Base-by-base conservation (phyloP, 441 rosid genomes). In the Arabidopsis hybrid region DNA sequence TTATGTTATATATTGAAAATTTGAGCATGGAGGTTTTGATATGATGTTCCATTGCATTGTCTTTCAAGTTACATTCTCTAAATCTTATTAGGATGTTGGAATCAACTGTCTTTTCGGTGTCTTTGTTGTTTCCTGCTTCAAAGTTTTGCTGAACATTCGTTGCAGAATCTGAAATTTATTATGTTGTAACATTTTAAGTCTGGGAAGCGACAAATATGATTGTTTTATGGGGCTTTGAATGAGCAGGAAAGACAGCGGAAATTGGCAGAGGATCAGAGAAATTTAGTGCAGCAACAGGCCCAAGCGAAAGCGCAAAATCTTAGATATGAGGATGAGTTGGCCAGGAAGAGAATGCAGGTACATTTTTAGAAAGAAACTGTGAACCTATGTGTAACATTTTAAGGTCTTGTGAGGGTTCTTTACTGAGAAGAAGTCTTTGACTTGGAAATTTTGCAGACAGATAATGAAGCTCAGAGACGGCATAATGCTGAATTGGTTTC, bases 391-490 rank as follows among this genome's bases (percentile, higher is more conserved):
- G 60, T 43, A 50, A n/a, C 18, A 6, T 12, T 74, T 51, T 9
- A 60, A 17, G 16, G 56, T 1, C 45, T 47, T 36, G 34, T 65
- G 42, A 35, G 16, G 5, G 29, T 65, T 9, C 8, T 6, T 66
- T 10, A 50, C 39, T 74, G 68, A 74, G 8, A 73, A 53, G 61
- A 58, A 58, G 53, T 67, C 4, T 75, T 26, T 51, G 50, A 53
- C 56, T 65, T 76, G 60, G 56, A 69, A 40, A 58, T 70, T 46
- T 58, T 73, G 75, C 84, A 95, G 98, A 82, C 92, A 78, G 99
- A 95, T 81, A 93, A 95, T 85, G 99, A 92, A 83, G 69, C 88
- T 71, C 99, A 95, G 88, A 88, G 96, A 78, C 81, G 65, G 16
- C 94, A 92, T 81, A 91, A 95, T 85, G 83, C 39, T 76, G 97